Evolutionary conservation across 768 basidiomycete species (phyloP), one percentile per base, ranked within the genome.

Genomic region (Suillus brevipes): DNA sequence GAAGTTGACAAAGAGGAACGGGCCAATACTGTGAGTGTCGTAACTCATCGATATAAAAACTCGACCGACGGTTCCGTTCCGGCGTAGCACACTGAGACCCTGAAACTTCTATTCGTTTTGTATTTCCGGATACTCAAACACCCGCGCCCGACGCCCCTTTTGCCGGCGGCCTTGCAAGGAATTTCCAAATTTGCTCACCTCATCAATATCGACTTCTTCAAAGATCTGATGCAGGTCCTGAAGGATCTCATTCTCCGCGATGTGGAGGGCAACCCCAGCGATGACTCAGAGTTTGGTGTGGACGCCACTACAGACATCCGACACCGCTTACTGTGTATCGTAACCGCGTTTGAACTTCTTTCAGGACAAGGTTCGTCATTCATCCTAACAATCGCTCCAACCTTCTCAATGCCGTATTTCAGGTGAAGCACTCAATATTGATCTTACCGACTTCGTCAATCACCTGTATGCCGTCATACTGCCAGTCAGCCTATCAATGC

Each of bases 391-490:
- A 63, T 66, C 65, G 36, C 64, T 66, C 53, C 64, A 45, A 64
- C 65, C 64, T 28, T 60, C 56, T 66, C 34, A 69, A 59, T 62
- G 43, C 40, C 50, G 52, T 57, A 59, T 36, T 37, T 36, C 36
- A 97, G 95, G 95, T 65, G 97, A 99, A 80, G 94, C 97, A n/a
- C 84, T 99, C 70, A 95, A 95, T 72, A 93, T 99, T 73, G 97
- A 99, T 82, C 84, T 98, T 62, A 84, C 81, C 71, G 97, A 95
- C 71, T 98, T 99, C 74, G 84, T 94, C 75, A 85, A 88, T 60
- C 85, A 87, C 31, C 84, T 99, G 10, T 99, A 97, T 80, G 81
- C 87, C 25, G 84, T 95, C 68, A 87, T 99, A 68, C 82, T 90
- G 12, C 86, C 91, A 5, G 80, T 97, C 69, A 87, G 89, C 61